A percentile compares a stretch with the other conserved stretches of the same genome.
phyloP scores from a whole-genome alignment of 1,284 basidiomycete genomes.

The Pascua guehoae region DNA sequence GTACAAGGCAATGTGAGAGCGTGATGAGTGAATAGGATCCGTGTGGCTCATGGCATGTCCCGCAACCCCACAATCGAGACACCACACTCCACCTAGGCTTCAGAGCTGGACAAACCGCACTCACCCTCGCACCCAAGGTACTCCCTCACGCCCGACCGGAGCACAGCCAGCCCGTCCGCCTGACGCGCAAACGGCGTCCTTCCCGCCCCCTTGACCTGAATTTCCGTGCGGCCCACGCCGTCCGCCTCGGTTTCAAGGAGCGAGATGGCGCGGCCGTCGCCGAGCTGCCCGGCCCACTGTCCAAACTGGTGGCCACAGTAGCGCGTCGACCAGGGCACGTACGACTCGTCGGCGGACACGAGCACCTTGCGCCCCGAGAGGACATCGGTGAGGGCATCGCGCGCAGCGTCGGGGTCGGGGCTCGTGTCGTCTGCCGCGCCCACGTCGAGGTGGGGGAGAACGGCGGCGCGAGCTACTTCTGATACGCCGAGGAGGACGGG shows the following conservation, averaged over 20 bases:
- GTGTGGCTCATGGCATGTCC: neutral
- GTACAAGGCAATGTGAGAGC: neutral
- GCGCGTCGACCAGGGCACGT: constrained; percentile 81
- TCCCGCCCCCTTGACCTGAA: constrained; percentile 92
- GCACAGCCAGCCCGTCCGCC: constrained; percentile 89
- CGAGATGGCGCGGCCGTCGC: constrained; percentile 89
- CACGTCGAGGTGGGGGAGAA: constrained; percentile 78
- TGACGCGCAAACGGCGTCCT: constrained; percentile 87
- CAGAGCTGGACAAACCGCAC: constrained; percentile 5
- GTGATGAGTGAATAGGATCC: neutral
- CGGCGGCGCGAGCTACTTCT: constrained; percentile 64
- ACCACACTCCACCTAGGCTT: neutral
- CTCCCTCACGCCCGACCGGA: constrained; percentile 88
- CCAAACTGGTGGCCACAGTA: constrained; percentile 91
- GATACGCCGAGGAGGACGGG: constrained; percentile 65
- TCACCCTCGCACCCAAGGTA: constrained; percentile 80
- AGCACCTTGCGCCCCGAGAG: constrained; percentile 74
- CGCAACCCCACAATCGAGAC: neutral
- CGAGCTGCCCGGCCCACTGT: constrained; percentile 90
- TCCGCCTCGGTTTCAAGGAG: constrained; percentile 71
- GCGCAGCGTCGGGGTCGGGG: constrained; percentile 43
- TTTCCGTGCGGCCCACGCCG: constrained; percentile 63
- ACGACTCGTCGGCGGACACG: constrained; percentile 53
- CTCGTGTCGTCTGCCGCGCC: constrained; percentile 65
- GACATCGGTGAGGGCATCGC: constrained; percentile 72